Conservation (phyloP, 2,329 filamentous ascomycete genomes). For the Aspergillus pseudoglaucus region DNA sequence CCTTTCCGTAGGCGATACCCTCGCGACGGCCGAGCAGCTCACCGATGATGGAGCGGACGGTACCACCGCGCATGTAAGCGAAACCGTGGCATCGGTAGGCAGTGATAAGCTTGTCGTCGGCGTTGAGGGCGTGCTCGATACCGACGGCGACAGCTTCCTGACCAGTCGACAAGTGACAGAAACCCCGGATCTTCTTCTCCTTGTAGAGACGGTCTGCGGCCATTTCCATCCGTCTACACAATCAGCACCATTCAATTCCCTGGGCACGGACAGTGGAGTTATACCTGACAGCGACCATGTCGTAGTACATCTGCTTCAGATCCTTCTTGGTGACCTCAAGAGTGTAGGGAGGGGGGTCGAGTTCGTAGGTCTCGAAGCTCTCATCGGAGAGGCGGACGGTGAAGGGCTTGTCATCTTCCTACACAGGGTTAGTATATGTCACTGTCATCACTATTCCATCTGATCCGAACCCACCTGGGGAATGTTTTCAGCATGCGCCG, state of each 20-base stretch:
- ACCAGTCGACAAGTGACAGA: conserved; percentile 96
- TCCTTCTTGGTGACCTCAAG: conserved; percentile 94
- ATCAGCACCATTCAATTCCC: conserved; percentile 20
- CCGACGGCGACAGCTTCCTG: conserved; percentile 96
- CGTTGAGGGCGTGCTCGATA: conserved; percentile 92
- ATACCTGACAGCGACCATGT: conserved; percentile 93
- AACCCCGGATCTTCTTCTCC: conserved; percentile 99
- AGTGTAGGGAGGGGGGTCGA: conserved; percentile 91
- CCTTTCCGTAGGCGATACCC: conserved; percentile 97
- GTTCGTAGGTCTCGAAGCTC: conserved; percentile 99
- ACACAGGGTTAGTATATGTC: conserved; percentile 12
- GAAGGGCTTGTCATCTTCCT: conserved; percentile 94
- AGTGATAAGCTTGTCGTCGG: conserved; percentile 90
- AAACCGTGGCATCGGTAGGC: conserved; percentile 99
- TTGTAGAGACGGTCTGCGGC: conserved; percentile 98
- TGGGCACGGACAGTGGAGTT: no score
- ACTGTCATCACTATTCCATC: conserved; percentile 15
- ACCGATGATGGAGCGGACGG: conserved; percentile 87
- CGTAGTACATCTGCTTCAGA: conserved; percentile 97
- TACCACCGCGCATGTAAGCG: conserved; percentile 89
- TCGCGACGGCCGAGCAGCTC: conserved; percentile 91
- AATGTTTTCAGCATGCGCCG: conserved; percentile 78
- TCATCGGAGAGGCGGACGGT: conserved; percentile 89
- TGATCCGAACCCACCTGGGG: conserved; percentile 53
- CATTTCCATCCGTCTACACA: conserved; percentile 93